phyloP scores from a whole-genome alignment of 495 filamentous ascomycete species.

The Penicillium parvum region DNA sequence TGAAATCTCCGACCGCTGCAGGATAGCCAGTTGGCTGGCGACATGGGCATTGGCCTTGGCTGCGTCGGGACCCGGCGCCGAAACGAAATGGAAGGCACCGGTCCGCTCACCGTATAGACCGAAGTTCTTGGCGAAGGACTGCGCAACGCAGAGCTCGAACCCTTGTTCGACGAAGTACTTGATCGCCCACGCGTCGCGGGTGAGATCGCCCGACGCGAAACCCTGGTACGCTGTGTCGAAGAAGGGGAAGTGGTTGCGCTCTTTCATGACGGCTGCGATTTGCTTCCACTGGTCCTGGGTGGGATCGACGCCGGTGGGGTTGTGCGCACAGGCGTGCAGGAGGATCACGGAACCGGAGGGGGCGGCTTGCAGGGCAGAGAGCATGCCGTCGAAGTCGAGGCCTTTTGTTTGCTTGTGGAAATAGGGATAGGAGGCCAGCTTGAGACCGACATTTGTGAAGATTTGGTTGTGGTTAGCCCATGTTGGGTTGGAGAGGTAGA shows the following conservation, averaged over 20 bases:
- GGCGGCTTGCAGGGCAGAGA: slow-evolving; percentile 59
- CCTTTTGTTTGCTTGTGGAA: slow-evolving; percentile 81
- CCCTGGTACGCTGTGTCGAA: slow-evolving; percentile 98
- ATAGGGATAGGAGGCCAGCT: slow-evolving; percentile 84
- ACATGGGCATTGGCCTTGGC: slow-evolving; percentile 58
- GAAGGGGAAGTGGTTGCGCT: slow-evolving; percentile 89
- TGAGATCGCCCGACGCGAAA: slow-evolving; percentile 89
- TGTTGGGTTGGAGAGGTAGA: slow-evolving; percentile 91
- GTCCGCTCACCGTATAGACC: slow-evolving; percentile 95
- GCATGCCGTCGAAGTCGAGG: slow-evolving; percentile 88
- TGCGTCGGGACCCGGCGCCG: slow-evolving; percentile 64
- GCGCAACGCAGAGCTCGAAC: slow-evolving; percentile 92
- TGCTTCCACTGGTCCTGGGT: slow-evolving; percentile 92
- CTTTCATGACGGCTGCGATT: slow-evolving; percentile 68
- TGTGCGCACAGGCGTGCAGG: slow-evolving; percentile 95
- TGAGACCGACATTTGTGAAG: slow-evolving; percentile 83
- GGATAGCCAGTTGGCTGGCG: slow-evolving; percentile 83
- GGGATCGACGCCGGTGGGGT: slow-evolving; percentile 96
- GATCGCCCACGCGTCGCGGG: slow-evolving; percentile 81
- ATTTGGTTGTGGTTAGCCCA: slow-evolving; percentile 99
- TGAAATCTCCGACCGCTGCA: slow-evolving; percentile 95
- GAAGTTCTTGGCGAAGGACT: slow-evolving; percentile 99
- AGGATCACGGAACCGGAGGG: slow-evolving; percentile 79
- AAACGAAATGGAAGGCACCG: slow-evolving; percentile 94
- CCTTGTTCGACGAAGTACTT: slow-evolving; percentile 91